Percentiles rank a stretch among this genome's conserved stretches.
Evolutionary conservation across 1,284 basidiomycete species (phyloP).

Genomic region (Ustilago hordei): DNA sequence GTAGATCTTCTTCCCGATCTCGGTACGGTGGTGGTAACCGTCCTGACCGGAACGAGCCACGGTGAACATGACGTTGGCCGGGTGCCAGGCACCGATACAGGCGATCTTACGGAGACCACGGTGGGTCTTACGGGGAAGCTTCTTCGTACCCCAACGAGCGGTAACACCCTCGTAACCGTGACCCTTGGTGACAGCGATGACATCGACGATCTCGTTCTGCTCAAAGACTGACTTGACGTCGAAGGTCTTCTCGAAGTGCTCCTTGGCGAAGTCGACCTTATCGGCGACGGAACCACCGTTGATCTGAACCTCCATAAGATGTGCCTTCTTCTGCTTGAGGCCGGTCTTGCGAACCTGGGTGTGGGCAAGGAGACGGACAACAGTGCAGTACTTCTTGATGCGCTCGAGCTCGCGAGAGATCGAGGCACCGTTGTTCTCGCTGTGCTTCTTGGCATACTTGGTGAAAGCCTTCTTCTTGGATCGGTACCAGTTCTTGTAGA

Average conservation of each 20-base stretch:
- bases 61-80: conserved; percentile 99
- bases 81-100: conserved; percentile 99
- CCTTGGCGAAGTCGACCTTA: conserved; percentile 97
- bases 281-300: conserved; percentile 97
- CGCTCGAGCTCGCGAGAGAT: conserved; percentile 96
- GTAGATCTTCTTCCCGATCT: conserved; percentile 93
- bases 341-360: conserved; percentile 95
- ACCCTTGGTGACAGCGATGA: conserved; percentile 99
- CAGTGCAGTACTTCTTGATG: conserved; percentile 99
- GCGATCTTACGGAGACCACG: conserved; percentile 96
- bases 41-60: conserved; percentile 99
- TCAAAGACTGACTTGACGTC: conserved; percentile 89
- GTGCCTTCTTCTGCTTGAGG: conserved; percentile 98
- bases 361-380: conserved; percentile 99
- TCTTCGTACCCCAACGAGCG: conserved; percentile 99
- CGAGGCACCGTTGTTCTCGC: conserved; percentile 92
- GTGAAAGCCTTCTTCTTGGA: conserved; percentile 99
- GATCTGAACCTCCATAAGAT: conserved; percentile 99
- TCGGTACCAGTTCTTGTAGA: conserved; percentile 99
- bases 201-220: conserved; percentile 95
- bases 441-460: conserved; percentile 97
- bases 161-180: conserved; percentile 99
- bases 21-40: conserved; percentile 98
- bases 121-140: conserved; percentile 98
- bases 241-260: conserved; percentile 96